phyloP scores from a whole-genome alignment of 805 yeast species.

The Debaryomyces castellii region DNA sequence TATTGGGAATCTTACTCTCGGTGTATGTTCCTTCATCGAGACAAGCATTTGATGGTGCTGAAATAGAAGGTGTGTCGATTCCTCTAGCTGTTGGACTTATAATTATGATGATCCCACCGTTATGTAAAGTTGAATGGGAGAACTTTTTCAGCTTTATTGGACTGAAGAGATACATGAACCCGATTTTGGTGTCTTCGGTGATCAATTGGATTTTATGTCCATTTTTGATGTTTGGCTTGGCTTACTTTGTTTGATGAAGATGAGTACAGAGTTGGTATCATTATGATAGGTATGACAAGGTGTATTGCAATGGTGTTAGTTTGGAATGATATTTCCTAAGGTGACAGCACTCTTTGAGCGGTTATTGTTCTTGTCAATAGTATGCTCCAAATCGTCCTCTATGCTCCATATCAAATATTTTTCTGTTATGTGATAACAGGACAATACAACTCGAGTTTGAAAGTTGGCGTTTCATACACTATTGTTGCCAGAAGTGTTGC shows the following conservation, averaged over 20 bases:
- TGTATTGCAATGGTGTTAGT: conserved; percentile 64
- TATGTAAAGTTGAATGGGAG: conserved; percentile 56
- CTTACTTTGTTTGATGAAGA: conserved; percentile 43
- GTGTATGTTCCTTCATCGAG: conserved; percentile 39
- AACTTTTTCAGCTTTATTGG: no score
- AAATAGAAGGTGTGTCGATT: conserved; percentile 38
- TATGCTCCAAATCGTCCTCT: conserved; percentile 48
- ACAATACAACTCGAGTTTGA: conserved; percentile 11
- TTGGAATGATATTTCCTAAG: conserved; percentile 57
- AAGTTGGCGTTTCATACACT: conserved; percentile 23
- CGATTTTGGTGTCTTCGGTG: conserved; percentile 38
- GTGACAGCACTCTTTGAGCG: conserved; percentile 52
- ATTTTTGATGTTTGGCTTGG: conserved; percentile 60
- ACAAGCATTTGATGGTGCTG: conserved; percentile 32
- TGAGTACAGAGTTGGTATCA: conserved; percentile 53
- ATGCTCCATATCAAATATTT: conserved; percentile 52
- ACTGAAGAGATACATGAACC: conserved; percentile 16
- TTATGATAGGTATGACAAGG: conserved; percentile 58
- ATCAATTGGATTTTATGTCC: conserved; percentile 61
- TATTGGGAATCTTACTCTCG: conserved; percentile 39
- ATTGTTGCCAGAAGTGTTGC: conserved; percentile 50
- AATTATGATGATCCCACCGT: conserved; percentile 58
- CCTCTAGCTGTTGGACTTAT: conserved; percentile 51
- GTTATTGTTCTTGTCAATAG: conserved; percentile 52
- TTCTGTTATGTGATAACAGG: conserved; percentile 45